Evolutionary conservation across 2,329 filamentous ascomycete species (phyloP).

Genomic region (Penicillium sp.): DNA sequence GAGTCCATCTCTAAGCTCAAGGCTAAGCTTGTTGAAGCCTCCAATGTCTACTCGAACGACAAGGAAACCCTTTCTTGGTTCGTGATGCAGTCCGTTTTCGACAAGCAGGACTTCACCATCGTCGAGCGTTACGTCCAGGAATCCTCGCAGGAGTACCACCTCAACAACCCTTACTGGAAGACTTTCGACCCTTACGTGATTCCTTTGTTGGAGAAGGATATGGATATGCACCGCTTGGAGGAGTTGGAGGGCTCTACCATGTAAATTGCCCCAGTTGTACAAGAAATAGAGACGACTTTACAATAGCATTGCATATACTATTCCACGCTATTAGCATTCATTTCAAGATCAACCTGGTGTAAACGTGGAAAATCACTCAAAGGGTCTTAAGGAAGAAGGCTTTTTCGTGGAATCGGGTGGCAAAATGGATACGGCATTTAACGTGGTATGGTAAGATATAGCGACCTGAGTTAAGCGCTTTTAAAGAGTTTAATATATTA

Average conservation of each 20-base stretch:
- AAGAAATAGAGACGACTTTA: neutral
- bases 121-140: slow-evolving; percentile 72
- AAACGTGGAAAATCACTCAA: neutral
- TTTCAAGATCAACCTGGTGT: too few species aligned
- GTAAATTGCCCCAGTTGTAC: neutral
- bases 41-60: slow-evolving; percentile 69
- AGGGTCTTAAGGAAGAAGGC: too few species aligned
- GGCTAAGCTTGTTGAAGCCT: slow-evolving; percentile 73
- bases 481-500: neutral
- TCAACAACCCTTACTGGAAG: slow-evolving; percentile 71
- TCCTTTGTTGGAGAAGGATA: slow-evolving; percentile 65
- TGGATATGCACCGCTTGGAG: slow-evolving; percentile 68
- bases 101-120: slow-evolving; percentile 70
- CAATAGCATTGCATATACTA: neutral
- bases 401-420: neutral
- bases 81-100: slow-evolving; percentile 72
- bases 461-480: neutral
- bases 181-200: slow-evolving; percentile 74
- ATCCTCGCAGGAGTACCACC: slow-evolving; percentile 58
- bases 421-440: neutral
- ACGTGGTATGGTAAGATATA: neutral
- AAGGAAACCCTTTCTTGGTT: slow-evolving; percentile 71
- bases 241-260: slow-evolving; percentile 54
- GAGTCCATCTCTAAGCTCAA: slow-evolving; percentile 66
- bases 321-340: neutral